A percentile compares a stretch with the other conserved stretches of the same genome.
These are phyloP conservation scores for Sorghum bicolor DNA, from an alignment of 176 grass and related monocot species.

Conservation along the genomic window Sorghum_bicolor_NCBIv3 NC_012872.2:70457001-70457500, in stretches of 20 bases:
- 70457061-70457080: conserved; percentile 16
- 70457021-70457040: conserved; percentile 19
- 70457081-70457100: conserved; percentile 13
- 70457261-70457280: conserved; percentile 26
- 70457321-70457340: conserved; percentile 23
- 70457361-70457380: not conserved
- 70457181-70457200: too few relatives aligned
- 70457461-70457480: not conserved
- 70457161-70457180: not conserved
- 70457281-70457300: conserved; percentile 27
- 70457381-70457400: not conserved
- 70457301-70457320: conserved; percentile 12
- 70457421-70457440: not conserved
- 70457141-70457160: conserved; percentile 17
- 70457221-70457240: conserved; percentile 39
- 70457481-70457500: not conserved
- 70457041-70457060: conserved; percentile 10
- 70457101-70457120: conserved; percentile 19
- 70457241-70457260: conserved; percentile 12
- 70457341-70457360: conserved; percentile 27
- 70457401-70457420: not conserved
- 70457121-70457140: conserved; percentile 21
- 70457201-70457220: conserved; percentile 15
- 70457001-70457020: not conserved
- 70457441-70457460: not conserved